A percentile compares a stretch with the other conserved stretches of the same genome.
phyloP scores from a whole-genome alignment of 352 stramenopile species.

The Phytophthora megakarya region DNA sequence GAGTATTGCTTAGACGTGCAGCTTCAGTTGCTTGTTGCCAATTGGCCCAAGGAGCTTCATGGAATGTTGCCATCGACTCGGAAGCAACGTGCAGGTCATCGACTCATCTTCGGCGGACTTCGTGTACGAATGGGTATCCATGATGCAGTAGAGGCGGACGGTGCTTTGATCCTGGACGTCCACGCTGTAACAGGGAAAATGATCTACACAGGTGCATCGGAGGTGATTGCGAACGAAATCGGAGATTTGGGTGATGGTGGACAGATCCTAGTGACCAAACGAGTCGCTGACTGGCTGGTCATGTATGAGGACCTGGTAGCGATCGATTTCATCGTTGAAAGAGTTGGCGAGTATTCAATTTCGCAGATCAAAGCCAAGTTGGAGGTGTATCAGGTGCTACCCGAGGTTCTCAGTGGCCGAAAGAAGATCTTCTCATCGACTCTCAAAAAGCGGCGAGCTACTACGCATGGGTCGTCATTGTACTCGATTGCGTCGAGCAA shows the following conservation, averaged over 20 bases:
- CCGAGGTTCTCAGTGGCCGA: slow-evolving; percentile 42
- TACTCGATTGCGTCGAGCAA: slow-evolving; percentile 51
- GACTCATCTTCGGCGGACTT: slow-evolving; percentile 55
- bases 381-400: slow-evolving; percentile 58
- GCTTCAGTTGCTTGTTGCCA: slow-evolving; percentile 52
- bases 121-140: slow-evolving; percentile 70
- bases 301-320: slow-evolving; percentile 54
- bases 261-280: slow-evolving; percentile 60
- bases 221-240: slow-evolving; percentile 62
- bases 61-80: slow-evolving; percentile 48
- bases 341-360: slow-evolving; percentile 53
- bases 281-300: slow-evolving; percentile 53
- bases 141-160: slow-evolving; percentile 48
- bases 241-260: slow-evolving; percentile 59
- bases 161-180: slow-evolving; percentile 46
- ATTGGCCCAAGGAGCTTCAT: slow-evolving; percentile 62
- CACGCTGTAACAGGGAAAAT: slow-evolving; percentile 64
- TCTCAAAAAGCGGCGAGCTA: slow-evolving; percentile 46
- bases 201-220: slow-evolving; percentile 59
- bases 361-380: slow-evolving; percentile 50
- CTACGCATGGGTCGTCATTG: slow-evolving; percentile 38
- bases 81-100: slow-evolving; percentile 41
- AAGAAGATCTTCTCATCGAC: slow-evolving; percentile 57
- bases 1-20: slow-evolving; percentile 70
- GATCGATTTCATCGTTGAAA: slow-evolving; percentile 48